Base-by-base conservation (phyloP, 306 rosid species). In the Sicyos baderoa region DNA sequence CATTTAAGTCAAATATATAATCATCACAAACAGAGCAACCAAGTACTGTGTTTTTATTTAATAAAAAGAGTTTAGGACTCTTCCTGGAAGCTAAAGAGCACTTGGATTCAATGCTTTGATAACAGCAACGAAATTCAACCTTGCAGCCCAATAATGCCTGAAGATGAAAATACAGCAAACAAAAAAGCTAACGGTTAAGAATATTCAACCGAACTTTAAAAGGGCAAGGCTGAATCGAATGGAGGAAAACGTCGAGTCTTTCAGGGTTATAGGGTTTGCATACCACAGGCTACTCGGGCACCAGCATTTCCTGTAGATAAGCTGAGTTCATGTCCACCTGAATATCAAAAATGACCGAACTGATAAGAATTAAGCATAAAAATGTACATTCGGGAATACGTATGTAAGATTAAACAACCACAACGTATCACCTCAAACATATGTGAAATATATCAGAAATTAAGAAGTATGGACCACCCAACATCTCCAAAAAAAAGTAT, bases 311-410 rank as follows among this genome's bases (percentile, higher is more conserved):
- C 99, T 13, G 99, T 90, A 52, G 80, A 10, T 71, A 84, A 86
- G 99, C 99, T 94, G 48, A 90, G 95, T 83, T 94, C 99, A 21
- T 94, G 97, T 40, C 97, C 97, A 71, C 99, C 99, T 94, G 63
- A 7, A 63, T 67, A 72, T 66, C 9, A 62, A 76, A 14, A 72
- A 32, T 32, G 22, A 13, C 19, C 9, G 29, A 58, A 59, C 25
- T 61, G 15, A 32, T 61, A 2, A 58, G 44, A 57, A 27, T 12
- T 27, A 14, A 7, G 19, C 45, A 58, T 27, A 7, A 29, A 58
- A 16, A 27, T 5, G 45, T 0, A 16, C 13, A 1, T 59, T 16
- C n/a, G n/a, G n/a, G n/a, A n/a, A n/a, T n/a, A n/a, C n/a, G n/a
- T n/a, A n/a, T n/a, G n/a, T n/a, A n/a, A n/a, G n/a, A n/a, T n/a